phyloP scores from a whole-genome alignment of 169 alveolate species.

The Plasmodium cynomolgi region DNA sequence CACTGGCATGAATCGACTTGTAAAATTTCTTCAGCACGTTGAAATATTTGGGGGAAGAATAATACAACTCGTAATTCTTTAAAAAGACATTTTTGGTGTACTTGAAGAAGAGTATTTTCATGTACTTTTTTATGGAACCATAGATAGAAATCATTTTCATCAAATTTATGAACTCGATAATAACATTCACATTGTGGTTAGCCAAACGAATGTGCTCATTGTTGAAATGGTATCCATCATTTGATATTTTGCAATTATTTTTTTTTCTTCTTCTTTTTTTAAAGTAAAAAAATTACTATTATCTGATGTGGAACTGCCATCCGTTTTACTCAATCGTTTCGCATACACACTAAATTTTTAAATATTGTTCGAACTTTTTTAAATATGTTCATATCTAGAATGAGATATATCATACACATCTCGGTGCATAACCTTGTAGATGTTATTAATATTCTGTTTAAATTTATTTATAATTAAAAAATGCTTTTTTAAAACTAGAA shows the following conservation, averaged over 20 bases:
- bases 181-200: slow-evolving; percentile 31
- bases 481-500: slow-evolving; percentile 33
- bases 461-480: slow-evolving; percentile 48
- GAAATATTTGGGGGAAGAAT: slow-evolving; percentile 52
- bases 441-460: slow-evolving; percentile 47
- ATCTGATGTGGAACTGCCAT: slow-evolving; percentile 3
- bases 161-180: slow-evolving; percentile 50
- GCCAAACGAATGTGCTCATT: slow-evolving; percentile 62
- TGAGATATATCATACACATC: slow-evolving; percentile 62
- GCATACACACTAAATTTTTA: slow-evolving; percentile 61
- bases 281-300: slow-evolving; percentile 60
- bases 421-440: slow-evolving; percentile 12
- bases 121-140: slow-evolving; percentile 68
- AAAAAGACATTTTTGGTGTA: slow-evolving; percentile 41
- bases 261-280: slow-evolving; percentile 33
- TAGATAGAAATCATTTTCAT: slow-evolving; percentile 61
- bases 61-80: slow-evolving; percentile 33
- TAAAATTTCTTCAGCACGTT: slow-evolving; percentile 34
- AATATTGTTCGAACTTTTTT: slow-evolving; percentile 41
- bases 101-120: slow-evolving; percentile 52
- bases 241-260: slow-evolving; percentile 39
- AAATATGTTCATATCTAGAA: slow-evolving; percentile 42
- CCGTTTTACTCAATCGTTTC: slow-evolving; percentile 19
- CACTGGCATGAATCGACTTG: slow-evolving; percentile 11
- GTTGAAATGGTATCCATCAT: slow-evolving; percentile 57